Conservation (phyloP, 495 filamentous ascomycete species). For the Podospora sp. region DNA sequence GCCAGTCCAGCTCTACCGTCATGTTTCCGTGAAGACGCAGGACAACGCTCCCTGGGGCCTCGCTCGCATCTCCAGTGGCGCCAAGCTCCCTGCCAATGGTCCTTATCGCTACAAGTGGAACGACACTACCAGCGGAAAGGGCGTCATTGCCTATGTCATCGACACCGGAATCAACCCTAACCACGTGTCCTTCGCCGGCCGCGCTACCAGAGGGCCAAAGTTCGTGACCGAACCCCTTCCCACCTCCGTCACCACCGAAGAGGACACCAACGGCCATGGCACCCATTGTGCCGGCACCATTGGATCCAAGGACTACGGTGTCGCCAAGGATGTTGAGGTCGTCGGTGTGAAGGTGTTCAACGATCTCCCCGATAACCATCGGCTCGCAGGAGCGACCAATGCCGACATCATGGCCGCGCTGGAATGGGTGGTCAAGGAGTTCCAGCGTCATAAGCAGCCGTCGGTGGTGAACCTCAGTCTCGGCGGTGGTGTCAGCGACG, state of each 20-base stretch:
- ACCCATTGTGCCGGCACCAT: constrained; percentile 50
- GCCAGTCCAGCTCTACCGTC: constrained; percentile 47
- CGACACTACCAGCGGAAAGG: constrained; percentile 54
- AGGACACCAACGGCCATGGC: constrained; percentile 42
- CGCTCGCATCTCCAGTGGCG: constrained; percentile 58
- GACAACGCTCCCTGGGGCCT: constrained; percentile 59
- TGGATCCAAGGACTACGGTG: constrained; percentile 49
- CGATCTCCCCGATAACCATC: constrained; percentile 15
- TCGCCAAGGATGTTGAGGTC: constrained; percentile 44
- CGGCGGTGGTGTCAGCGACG: constrained; percentile 48
- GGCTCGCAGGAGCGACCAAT: constrained; percentile 10
- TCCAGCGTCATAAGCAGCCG: constrained; percentile 28
- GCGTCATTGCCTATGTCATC: constrained; percentile 60
- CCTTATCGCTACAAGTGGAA: constrained; percentile 60
- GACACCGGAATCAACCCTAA: constrained; percentile 59
- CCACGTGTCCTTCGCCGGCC: constrained; percentile 41
- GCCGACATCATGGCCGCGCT: constrained; percentile 24
- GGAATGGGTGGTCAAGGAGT: constrained; percentile 18
- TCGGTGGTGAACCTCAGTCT: constrained; percentile 55
- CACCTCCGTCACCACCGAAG: constrained; percentile 42
- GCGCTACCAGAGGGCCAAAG: constrained; percentile 39
- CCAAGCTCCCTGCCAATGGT: constrained; percentile 52
- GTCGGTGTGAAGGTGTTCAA: constrained; percentile 51
- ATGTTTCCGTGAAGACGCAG: constrained; percentile 49
- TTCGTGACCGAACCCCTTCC: constrained; percentile 22